Evolutionary conservation across 2,329 filamentous ascomycete genomes (phyloP).

Genomic region (Didymosphaeria variabile): DNA sequence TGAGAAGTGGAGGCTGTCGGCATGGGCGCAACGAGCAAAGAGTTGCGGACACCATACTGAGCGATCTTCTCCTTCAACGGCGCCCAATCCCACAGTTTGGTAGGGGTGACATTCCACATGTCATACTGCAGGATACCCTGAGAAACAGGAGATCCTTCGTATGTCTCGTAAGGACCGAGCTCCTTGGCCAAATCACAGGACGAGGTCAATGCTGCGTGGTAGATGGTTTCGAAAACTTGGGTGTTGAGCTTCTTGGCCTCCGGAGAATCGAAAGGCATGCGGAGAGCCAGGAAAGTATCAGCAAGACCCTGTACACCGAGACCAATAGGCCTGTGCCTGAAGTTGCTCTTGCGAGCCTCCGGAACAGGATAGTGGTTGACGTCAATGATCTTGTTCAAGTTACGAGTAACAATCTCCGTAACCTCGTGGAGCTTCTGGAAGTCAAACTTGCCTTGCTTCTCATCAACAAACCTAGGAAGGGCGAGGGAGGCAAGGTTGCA

Average conservation of each 20-base stretch:
- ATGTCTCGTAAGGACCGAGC: slow-evolving; percentile 86
- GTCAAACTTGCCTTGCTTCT: slow-evolving; percentile 84
- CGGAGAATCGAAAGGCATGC: slow-evolving; percentile 94
- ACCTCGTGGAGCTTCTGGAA: slow-evolving; percentile 98
- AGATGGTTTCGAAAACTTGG: slow-evolving; percentile 99
- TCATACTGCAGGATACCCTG: slow-evolving; percentile 97
- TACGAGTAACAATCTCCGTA: slow-evolving; percentile 88
- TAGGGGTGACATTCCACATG: slow-evolving; percentile 96
- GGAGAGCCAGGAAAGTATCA: slow-evolving; percentile 95
- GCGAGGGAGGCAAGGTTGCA: slow-evolving; percentile 97
- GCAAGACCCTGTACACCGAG: slow-evolving; percentile 97
- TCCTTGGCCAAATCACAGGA: slow-evolving; percentile 87
- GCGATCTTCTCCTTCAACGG: slow-evolving; percentile 89
- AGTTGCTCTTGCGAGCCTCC: slow-evolving; percentile 94
- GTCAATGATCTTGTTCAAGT: slow-evolving; percentile 98
- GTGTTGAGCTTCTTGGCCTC: slow-evolving; percentile 94
- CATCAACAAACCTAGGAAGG: slow-evolving; percentile 89
- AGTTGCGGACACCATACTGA: slow-evolving; percentile 94
- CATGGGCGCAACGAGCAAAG: slow-evolving; percentile 94
- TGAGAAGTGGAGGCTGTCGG: slow-evolving; percentile 96
- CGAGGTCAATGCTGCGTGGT: slow-evolving; percentile 91
- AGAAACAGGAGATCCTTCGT: slow-evolving; percentile 91
- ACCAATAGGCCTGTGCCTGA: slow-evolving; percentile 94
- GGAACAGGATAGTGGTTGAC: slow-evolving; percentile 98
- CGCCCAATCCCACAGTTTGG: slow-evolving; percentile 96